A percentile compares a stretch with the other conserved stretches of the same genome.
Conservation (phyloP, 2,329 filamentous ascomycete genomes). For the Magnaporthiopsis incrustans region DNA sequence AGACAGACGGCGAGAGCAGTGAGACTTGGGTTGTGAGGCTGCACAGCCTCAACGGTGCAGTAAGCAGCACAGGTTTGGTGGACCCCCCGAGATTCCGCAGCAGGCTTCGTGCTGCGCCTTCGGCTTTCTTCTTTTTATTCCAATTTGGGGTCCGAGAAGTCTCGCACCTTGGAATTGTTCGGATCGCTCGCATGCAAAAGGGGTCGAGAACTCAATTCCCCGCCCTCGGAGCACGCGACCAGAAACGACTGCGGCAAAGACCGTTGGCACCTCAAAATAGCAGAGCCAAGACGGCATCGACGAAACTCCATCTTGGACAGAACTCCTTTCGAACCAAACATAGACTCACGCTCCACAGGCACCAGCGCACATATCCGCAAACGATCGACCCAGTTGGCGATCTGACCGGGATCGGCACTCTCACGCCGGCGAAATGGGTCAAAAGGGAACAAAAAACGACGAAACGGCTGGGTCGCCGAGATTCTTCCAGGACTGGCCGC, state of each 20-base stretch:
- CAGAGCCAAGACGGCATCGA: too few species aligned
- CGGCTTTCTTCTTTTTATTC: too few species aligned
- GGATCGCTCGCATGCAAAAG: too few species aligned
- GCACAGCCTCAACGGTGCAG: not conserved
- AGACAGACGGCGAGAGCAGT: too few species aligned
- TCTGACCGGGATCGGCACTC: not conserved
- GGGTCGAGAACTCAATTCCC: too few species aligned
- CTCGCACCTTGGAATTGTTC: not conserved
- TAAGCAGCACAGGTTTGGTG: not conserved
- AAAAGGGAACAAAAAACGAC: not conserved
- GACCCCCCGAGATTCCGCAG: not conserved
- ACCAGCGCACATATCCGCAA: too few species aligned
- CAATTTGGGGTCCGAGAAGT: not conserved
- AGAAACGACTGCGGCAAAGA: too few species aligned
- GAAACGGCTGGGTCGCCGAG: not conserved
- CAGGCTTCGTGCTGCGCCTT: not conserved
- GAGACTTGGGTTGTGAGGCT: not conserved
- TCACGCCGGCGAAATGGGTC: not conserved
- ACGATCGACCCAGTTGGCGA: not conserved
- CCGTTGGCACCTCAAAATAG: too few species aligned
- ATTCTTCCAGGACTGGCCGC: not conserved
- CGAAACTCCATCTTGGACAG: too few species aligned
- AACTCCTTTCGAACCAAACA: too few species aligned
- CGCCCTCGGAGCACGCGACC: too few species aligned
- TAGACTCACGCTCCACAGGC: not conserved